Percentiles rank a stretch among this genome's conserved stretches.
These are phyloP conservation scores for Sporormia fimetaria DNA, from an alignment of 495 filamentous ascomycete species.

Conservation along the genomic window DNA sequence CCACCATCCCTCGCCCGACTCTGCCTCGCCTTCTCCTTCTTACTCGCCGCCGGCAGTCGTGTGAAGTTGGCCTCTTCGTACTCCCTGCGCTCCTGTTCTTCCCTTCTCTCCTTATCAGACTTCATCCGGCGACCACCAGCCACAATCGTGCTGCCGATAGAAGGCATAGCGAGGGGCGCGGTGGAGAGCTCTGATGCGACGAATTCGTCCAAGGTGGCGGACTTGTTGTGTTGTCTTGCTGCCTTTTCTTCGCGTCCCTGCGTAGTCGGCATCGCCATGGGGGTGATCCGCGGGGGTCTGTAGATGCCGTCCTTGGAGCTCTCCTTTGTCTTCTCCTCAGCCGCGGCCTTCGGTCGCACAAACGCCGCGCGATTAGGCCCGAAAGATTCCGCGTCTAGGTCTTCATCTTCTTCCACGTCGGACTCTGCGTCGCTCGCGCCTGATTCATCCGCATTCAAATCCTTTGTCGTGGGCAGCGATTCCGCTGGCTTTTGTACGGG, in stretches of 20 bases:
- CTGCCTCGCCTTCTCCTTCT: constrained; percentile 56
- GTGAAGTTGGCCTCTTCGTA: constrained; percentile 87
- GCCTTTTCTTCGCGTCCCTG: constrained; percentile 46
- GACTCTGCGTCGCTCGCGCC: constrained; percentile 25
- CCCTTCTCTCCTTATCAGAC: constrained; percentile 53
- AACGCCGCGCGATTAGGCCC: constrained; percentile 54
- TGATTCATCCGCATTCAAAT: constrained; percentile 34
- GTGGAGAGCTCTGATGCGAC: constrained; percentile 65
- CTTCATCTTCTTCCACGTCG: constrained; percentile 30
- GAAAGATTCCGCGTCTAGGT: constrained; percentile 54
- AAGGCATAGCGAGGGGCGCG: constrained; percentile 66
- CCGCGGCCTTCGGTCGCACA: constrained; percentile 31
- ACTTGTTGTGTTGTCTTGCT: constrained; percentile 42
- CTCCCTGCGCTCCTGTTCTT: constrained; percentile 57
- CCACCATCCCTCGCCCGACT: constrained; percentile 40
- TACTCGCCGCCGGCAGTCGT: constrained; percentile 66
- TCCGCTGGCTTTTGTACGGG: constrained; percentile 23
- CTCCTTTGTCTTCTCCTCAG: constrained; percentile 23
- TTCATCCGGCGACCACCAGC: constrained; percentile 60
- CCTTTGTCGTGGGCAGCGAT: constrained; percentile 20
- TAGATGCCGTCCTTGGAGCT: constrained; percentile 51
- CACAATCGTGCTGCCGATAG: constrained; percentile 72
- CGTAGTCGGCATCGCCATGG: constrained; percentile 50
- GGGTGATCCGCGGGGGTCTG: constrained; percentile 71
- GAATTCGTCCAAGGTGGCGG: constrained; percentile 75